Percentiles rank a stretch among this genome's conserved stretches.
Conservation (phyloP, 169 alveolate genomes). For the Plasmodium inui region DNA sequence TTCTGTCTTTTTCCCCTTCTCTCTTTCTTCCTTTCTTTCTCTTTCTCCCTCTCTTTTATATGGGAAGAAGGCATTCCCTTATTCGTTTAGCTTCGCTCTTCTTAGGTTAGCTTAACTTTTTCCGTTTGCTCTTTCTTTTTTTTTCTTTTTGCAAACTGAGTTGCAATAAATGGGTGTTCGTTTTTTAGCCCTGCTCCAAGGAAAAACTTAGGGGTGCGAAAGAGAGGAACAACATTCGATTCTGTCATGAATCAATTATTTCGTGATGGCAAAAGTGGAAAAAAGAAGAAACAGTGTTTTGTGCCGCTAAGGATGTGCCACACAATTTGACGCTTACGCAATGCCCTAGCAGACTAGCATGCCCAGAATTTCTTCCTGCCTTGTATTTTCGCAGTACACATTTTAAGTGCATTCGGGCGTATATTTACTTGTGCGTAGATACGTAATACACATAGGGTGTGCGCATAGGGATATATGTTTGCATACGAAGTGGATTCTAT, state of each 20-base stretch:
- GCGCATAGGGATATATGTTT: background rate
- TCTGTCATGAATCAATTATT: background rate
- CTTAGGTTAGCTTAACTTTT: background rate
- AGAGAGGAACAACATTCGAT: background rate
- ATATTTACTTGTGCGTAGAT: background rate
- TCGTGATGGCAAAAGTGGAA: background rate
- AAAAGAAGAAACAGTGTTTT: background rate
- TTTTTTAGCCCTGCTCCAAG: background rate
- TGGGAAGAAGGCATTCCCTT: background rate
- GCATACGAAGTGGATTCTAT: too few species aligned
- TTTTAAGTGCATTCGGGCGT: background rate
- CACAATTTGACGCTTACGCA: background rate
- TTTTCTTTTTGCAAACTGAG: background rate
- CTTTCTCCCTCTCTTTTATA: background rate
- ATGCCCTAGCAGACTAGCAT: background rate
- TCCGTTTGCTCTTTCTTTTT: background rate
- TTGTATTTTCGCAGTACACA: background rate
- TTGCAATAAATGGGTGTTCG: background rate
- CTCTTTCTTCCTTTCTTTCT: background rate
- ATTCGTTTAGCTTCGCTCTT: background rate
- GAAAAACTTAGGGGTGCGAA: background rate
- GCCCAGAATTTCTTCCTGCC: background rate
- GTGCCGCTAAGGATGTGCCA: background rate
- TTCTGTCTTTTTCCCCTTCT: background rate
- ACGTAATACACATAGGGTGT: background rate